A percentile compares a stretch with the other conserved stretches of the same genome.
These are phyloP conservation scores for Pichia ethanolica DNA, from an alignment of 805 yeast species.

Conservation along the genomic window DNA sequence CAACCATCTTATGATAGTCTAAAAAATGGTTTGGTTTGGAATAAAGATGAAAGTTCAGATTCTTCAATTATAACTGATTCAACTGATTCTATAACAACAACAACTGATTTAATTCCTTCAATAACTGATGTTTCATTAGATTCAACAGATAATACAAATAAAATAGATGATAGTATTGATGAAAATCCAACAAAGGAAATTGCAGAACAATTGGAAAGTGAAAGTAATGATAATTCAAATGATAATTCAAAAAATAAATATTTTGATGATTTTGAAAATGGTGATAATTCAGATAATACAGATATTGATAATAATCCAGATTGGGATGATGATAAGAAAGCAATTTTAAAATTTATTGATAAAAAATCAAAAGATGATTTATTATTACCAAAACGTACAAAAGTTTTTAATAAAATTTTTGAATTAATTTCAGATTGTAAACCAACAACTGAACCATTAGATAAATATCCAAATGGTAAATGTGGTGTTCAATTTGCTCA, in stretches of 20 bases:
- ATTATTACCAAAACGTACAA: not conserved
- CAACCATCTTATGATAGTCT: not conserved
- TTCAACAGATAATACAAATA: no score
- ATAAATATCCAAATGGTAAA: not conserved
- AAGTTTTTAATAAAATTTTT: constrained; percentile 4
- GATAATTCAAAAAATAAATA: no score
- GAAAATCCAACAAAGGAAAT: no score
- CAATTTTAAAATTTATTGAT: not conserved
- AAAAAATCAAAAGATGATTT: not conserved
- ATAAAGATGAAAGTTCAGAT: not conserved
- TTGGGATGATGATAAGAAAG: constrained; percentile 2
- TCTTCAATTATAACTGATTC: no score
- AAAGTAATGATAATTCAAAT: no score
- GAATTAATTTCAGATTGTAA: constrained; percentile 24
- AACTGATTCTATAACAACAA: no score
- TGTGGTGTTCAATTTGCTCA: not conserved
- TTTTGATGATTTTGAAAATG: not conserved
- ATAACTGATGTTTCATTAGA: no score
- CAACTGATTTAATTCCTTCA: no score
- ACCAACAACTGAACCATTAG: constrained; percentile 33
- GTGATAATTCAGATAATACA: not conserved
- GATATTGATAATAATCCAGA: not conserved
- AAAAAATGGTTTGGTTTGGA: not conserved
- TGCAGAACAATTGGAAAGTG: no score
- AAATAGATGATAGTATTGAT: no score